Percentiles rank a stretch among this genome's conserved stretches.
phyloP scores from a whole-genome alignment of 2,329 filamentous ascomycete genomes.

The Aspergillus sp. region DNA sequence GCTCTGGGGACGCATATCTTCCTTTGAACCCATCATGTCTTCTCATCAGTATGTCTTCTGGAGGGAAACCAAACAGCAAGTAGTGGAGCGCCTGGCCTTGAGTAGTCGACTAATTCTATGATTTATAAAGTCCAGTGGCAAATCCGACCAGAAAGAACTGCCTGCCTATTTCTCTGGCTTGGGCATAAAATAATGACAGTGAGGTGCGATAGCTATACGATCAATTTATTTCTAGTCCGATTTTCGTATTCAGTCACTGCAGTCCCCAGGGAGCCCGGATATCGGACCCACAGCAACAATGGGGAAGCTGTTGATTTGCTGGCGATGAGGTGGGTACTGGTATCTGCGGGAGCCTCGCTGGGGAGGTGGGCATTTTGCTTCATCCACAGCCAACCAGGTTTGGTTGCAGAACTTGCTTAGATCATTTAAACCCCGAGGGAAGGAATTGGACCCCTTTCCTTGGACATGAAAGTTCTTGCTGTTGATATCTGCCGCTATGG shows the following conservation, averaged over 20 bases:
- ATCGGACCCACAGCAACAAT: neutral
- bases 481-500: neutral
- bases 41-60: neutral
- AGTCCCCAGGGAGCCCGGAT: neutral
- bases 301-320: neutral
- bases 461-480: neutral
- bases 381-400: neutral
- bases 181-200: neutral
- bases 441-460: neutral
- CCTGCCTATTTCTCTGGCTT: neutral
- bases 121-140: neutral
- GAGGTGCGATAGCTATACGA: neutral
- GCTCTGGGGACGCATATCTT: neutral
- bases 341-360: neutral
- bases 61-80: neutral
- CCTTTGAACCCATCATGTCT: neutral
- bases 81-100: neutral
- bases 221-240: neutral
- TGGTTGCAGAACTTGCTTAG: neutral
- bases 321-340: neutral
- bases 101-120: neutral
- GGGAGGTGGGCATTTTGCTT: neutral
- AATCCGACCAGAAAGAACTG: neutral
- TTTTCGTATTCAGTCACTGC: neutral
- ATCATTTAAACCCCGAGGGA: neutral